phyloP scores from a whole-genome alignment of 352 stramenopile species.

The Pythium oligandrum region DNA sequence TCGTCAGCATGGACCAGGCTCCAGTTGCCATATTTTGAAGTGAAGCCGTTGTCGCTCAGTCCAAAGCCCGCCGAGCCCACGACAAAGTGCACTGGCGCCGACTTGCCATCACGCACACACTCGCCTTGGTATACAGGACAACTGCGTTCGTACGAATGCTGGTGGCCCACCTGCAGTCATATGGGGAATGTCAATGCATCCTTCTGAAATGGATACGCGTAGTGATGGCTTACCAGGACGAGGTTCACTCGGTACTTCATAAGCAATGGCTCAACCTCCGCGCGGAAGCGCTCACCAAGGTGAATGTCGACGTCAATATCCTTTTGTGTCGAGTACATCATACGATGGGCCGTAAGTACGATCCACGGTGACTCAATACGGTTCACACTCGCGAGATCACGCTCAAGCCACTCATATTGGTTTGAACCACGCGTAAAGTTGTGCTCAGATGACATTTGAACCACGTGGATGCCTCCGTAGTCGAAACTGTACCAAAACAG shows the following conservation, averaged over 20 bases:
- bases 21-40: constrained; percentile 55
- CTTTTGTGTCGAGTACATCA: constrained; percentile 21
- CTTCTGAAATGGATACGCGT: too few species aligned
- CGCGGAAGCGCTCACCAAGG: constrained; percentile 12
- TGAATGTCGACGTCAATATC: constrained; percentile 12
- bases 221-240: constrained; percentile 9
- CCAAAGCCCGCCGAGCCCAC: constrained; percentile 35
- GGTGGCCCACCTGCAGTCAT: constrained; percentile 11
- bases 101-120: constrained; percentile 11
- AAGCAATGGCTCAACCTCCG: constrained; percentile 17
- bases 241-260: constrained; percentile 23
- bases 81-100: constrained; percentile 34
- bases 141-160: constrained; percentile 30
- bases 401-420: constrained; percentile 26
- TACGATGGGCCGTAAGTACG: constrained; percentile 24
- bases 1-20: constrained; percentile 59
- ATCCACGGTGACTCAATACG: constrained; percentile 27
- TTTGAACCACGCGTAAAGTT: constrained; percentile 18
- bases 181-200: too few species aligned
- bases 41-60: constrained; percentile 40
- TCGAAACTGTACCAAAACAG: constrained; percentile 32
- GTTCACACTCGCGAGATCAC: constrained; percentile 21
- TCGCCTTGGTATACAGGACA: constrained; percentile 21
- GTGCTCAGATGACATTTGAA: constrained; percentile 27
- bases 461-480: constrained; percentile 20